Percentiles rank a stretch among this genome's conserved stretches.
phyloP scores from a whole-genome alignment of 2,329 filamentous ascomycete species.

The Phyllosticta capitalensis region DNA sequence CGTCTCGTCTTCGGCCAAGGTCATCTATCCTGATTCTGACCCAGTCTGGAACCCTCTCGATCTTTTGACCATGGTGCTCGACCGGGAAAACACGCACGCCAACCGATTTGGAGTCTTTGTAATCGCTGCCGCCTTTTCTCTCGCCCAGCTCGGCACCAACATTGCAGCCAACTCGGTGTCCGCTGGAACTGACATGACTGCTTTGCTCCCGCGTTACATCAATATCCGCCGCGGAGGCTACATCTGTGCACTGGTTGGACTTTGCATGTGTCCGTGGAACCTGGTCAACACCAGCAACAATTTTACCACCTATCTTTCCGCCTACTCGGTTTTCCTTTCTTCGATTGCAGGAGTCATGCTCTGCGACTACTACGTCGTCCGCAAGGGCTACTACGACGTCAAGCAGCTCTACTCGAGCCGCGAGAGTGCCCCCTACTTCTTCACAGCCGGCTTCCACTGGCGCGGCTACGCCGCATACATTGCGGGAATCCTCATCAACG shows the following conservation, averaged over 20 bases:
- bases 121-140: slow-evolving; percentile 45
- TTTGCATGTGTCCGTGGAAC: slow-evolving; percentile 82
- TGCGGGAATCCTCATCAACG: slow-evolving; percentile 75
- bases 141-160: slow-evolving; percentile 78
- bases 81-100: slow-evolving; percentile 27
- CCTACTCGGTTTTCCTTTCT: slow-evolving; percentile 89
- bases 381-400: slow-evolving; percentile 70
- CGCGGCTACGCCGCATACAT: slow-evolving; percentile 77
- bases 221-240: slow-evolving; percentile 83
- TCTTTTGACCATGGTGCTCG: slow-evolving; percentile 33
- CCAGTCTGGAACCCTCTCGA: slow-evolving; percentile 36
- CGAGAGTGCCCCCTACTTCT: slow-evolving; percentile 62
- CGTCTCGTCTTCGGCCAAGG: slow-evolving; percentile 37
- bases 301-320: slow-evolving; percentile 85
- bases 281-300: slow-evolving; percentile 65
- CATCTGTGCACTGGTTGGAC: slow-evolving; percentile 67
- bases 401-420: slow-evolving; percentile 69
- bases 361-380: slow-evolving; percentile 78
- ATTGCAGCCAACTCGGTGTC: slow-evolving; percentile 81
- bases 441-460: slow-evolving; percentile 65
- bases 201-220: slow-evolving; percentile 67
- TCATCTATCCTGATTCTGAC: slow-evolving; percentile 30
- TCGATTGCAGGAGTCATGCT: slow-evolving; percentile 89
- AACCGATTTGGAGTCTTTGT: slow-evolving; percentile 42
- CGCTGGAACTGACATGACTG: slow-evolving; percentile 74